phyloP scores from a whole-genome alignment of 1,284 basidiomycete species.

The Ustilago cynodontis region DNA sequence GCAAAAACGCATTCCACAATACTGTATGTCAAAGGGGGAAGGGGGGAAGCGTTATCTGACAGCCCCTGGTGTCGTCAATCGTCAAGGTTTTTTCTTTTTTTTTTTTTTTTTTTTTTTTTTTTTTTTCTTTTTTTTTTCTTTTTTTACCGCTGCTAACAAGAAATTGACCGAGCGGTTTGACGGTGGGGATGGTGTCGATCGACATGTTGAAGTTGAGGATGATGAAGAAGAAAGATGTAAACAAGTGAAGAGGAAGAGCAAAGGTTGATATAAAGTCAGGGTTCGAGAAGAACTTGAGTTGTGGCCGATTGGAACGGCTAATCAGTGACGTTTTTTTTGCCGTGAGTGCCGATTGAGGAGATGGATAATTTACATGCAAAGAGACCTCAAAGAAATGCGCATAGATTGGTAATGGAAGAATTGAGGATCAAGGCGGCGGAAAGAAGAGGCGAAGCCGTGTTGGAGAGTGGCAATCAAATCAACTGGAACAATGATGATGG shows the following conservation, averaged over 20 bases:
- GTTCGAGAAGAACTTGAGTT: too few relatives aligned
- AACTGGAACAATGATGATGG: not conserved
- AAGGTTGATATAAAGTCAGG: not conserved
- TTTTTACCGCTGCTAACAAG: too few relatives aligned
- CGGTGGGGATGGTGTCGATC: not conserved
- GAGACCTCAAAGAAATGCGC: slow-evolving; percentile 29
- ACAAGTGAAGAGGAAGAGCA: not conserved
- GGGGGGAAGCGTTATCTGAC: too few relatives aligned
- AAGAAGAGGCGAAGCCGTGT: slow-evolving; percentile 13
- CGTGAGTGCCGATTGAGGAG: slow-evolving; percentile 80
- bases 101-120: too few relatives aligned
- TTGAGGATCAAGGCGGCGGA: slow-evolving; percentile 25
- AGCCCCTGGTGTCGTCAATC: too few relatives aligned
- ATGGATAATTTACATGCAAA: slow-evolving; percentile 70
- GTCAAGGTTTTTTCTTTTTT: too few relatives aligned
- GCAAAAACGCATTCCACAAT: too few relatives aligned
- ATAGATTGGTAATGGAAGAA: slow-evolving; percentile 31
- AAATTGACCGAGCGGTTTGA: slow-evolving; percentile 2
- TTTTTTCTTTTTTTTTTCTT: too few relatives aligned
- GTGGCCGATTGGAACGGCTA: too few relatives aligned
- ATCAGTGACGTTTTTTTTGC: too few relatives aligned
- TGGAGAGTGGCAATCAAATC: not conserved
- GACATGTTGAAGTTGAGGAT: slow-evolving; percentile 16
- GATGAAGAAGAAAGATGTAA: not conserved
- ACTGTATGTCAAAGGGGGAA: too few relatives aligned